phyloP scores from a whole-genome alignment of 2,329 filamentous ascomycete genomes.

The Diplodia sapinea region DNA sequence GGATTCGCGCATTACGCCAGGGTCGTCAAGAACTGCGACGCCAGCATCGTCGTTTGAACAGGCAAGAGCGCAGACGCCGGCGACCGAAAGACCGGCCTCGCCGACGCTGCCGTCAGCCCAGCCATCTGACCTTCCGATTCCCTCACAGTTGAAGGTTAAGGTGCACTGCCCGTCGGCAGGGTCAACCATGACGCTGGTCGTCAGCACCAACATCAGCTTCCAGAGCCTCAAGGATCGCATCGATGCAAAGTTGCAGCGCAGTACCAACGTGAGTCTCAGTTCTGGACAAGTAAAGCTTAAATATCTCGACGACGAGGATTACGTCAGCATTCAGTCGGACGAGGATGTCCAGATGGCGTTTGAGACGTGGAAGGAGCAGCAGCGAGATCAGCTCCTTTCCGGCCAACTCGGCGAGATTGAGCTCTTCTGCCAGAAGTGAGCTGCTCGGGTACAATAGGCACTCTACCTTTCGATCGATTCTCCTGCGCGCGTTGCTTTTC shows the following conservation, averaged over 20 bases:
- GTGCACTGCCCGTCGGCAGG: conserved; percentile 80
- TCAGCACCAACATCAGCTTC: conserved; percentile 93
- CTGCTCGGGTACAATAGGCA: conserved; percentile 21
- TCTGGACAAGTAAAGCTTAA: conserved; percentile 83
- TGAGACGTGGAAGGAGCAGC: conserved; percentile 86
- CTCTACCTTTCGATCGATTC: conserved; percentile 17
- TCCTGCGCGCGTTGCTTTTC: conserved; percentile 9
- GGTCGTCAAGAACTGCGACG: conserved; percentile 45
- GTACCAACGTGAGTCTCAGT: conserved; percentile 82
- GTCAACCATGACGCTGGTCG: conserved; percentile 94
- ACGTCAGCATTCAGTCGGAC: conserved; percentile 90
- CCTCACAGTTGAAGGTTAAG: conserved; percentile 90
- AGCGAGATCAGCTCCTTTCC: conserved; percentile 64
- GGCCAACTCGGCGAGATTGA: conserved; percentile 84
- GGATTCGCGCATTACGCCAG: conserved; percentile 38
- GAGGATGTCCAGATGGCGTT: conserved; percentile 97
- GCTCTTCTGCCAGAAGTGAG: conserved; percentile 48
- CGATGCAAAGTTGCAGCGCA: conserved; percentile 88
- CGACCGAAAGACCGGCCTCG: conserved; percentile 48
- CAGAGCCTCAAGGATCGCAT: conserved; percentile 93
- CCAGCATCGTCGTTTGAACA: conserved; percentile 49
- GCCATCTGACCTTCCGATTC: conserved; percentile 48
- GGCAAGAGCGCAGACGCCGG: conserved; percentile 46
- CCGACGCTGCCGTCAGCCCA: conserved; percentile 42
- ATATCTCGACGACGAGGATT: conserved; percentile 92